phyloP scores from a whole-genome alignment of 306 rosid genomes.

The Cicer chorassanicum region DNA sequence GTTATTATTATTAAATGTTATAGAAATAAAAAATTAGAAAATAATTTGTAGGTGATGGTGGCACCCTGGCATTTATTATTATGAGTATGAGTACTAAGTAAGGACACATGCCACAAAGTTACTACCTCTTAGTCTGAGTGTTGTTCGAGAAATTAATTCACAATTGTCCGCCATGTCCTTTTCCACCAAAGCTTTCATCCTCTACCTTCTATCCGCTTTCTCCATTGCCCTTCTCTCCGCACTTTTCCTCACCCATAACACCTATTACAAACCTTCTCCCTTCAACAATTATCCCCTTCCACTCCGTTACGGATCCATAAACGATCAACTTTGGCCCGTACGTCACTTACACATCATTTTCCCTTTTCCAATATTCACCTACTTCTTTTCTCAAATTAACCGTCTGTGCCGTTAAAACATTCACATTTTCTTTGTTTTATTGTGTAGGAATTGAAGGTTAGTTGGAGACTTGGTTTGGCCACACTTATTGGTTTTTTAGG shows the following conservation, averaged over 20 bases:
- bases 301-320: constrained; percentile 25
- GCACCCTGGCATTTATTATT: too few relatives aligned
- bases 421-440: constrained; percentile 29
- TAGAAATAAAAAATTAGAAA: too few relatives aligned
- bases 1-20: too few relatives aligned
- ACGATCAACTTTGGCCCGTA: constrained; percentile 72
- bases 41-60: too few relatives aligned
- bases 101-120: constrained; percentile 32
- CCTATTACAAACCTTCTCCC: constrained; percentile 4
- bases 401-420: background rate
- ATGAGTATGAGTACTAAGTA: too few relatives aligned
- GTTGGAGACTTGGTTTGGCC: constrained; percentile 69
- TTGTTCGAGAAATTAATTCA: background rate
- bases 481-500: constrained; percentile 81
- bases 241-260: constrained; percentile 54
- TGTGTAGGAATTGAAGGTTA: constrained; percentile 61
- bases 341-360: background rate
- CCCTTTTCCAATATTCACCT: constrained; percentile 10
- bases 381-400: background rate
- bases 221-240: constrained; percentile 61
- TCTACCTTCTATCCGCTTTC: constrained; percentile 65
- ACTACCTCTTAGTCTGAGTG: background rate
- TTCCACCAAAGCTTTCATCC: constrained; percentile 57
- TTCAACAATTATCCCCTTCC: constrained; percentile 14
- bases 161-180: constrained; percentile 48